Base-by-base conservation (phyloP, 2,329 filamentous ascomycete genomes). In the Fonsecaea multimorphosa region DNA sequence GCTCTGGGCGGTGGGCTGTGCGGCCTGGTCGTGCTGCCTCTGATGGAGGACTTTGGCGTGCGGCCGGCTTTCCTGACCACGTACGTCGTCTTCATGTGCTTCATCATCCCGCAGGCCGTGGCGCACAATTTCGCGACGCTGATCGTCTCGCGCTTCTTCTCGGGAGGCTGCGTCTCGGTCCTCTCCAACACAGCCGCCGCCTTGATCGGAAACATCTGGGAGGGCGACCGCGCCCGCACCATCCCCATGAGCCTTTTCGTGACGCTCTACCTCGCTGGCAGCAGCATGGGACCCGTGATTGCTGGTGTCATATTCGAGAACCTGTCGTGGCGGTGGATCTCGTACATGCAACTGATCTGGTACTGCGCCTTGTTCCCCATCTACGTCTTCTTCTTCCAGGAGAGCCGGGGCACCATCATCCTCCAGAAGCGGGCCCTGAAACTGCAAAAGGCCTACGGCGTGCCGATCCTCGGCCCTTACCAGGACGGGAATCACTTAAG, bases 401-500 rank as follows among this genome's bases (percentile, higher is more conserved):
- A 85, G 69, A 81, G 80, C n/a, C 77, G 83, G 16, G 76, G 76
- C 1, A 76, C 78, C 24, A 79, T 84, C 5, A 79, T 85, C n/a
- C 76, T 85, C 2, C 71, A 75, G 22, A 59, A 38, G 11, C 36
- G 72, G 72, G 9, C 76, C 75, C 68, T 81, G 12, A 76, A 78
- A 12, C 68, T 72, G 1, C 52, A 73, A 59, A 60, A 73, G 49
- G 64, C 66, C n/a, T n/a, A n/a, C 40, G 56, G 71, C 65, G 24
- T 52, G 22, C 4, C 24, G 12, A 32, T 38, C 11, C 38, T 29
- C 14, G 16, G 44, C 22, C 19, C 52, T n/a, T n/a, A n/a, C 11
- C 27, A 29, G 29, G 16, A 60, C 75, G 44, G 74, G 73, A 60
- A 70, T 71, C 14, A 62, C 67, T n/a, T 59, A 3, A 73, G 72